Evolutionary conservation across 441 rosid genomes (phyloP), one percentile per base, ranked within the genome.

Genomic region (Euphorbia schlechtendalii): DNA sequence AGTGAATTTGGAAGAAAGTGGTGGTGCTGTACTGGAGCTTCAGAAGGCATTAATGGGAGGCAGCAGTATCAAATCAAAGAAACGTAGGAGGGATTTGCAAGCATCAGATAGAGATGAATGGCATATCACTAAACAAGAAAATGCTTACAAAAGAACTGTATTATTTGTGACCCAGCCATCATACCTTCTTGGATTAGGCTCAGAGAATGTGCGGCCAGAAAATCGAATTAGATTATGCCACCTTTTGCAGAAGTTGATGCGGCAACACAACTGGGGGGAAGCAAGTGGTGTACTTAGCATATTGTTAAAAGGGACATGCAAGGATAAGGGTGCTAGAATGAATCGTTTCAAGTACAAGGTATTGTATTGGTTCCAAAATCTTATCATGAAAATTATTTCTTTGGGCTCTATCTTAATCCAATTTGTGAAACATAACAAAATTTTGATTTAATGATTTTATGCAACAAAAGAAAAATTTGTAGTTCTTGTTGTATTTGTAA

Each of bases 261-360:
- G 79, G 30, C 80, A 58, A 55, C 81, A 72, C 48, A 74, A 78
- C 41, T 86, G 92, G 96, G 67, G 27, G 1, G 85, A 87, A 46
- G 96, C 92, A 18, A 75, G 84, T 52, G 79, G 85, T 22, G 83
- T 86, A 0, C 79, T 86, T 36, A 78, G 88, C 14, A 71, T 88
- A 51, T 60, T 86, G 59, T 72, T 84, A 78, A 78, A 77, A 72
- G 95, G 77, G 14, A 85, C 91, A 0, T 63, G 67, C 65, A 80
- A 68, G 66, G 84, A 83, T 58, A 46, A 53, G 27, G 74, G 70
- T 25, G 76, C 85, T 3, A 57, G 56, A 56, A 65, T 70, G 46
- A 86, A 83, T 73, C 86, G 95, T 2, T 75, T 90, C 67, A 90
- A 90, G 76, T 93, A 76, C 67, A 72, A 56, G 87, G 98, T 87